Percentiles rank a stretch among this genome's conserved stretches.
These are phyloP conservation scores for Carpinus viminea DNA, from an alignment of 306 rosid species.

Conservation along the genomic window DNA sequence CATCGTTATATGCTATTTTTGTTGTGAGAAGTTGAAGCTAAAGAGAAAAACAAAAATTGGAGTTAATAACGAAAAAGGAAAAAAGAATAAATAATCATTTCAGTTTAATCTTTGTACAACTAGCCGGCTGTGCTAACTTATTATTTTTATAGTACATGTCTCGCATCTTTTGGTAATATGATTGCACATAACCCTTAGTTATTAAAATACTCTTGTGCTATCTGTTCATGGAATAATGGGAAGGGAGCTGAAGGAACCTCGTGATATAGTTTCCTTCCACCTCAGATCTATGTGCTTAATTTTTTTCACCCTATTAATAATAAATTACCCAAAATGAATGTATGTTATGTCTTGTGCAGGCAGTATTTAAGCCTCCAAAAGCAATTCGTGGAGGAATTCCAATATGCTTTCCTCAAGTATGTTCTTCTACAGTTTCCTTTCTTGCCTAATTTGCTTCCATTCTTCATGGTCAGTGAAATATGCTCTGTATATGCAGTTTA, in stretches of 20 bases:
- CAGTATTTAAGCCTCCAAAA: conserved; percentile 77
- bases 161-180: background rate
- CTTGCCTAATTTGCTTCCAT: conserved; percentile 31
- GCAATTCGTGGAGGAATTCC: conserved; percentile 99
- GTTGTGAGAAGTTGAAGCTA: too few species aligned
- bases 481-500: conserved; percentile 62
- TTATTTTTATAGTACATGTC: background rate
- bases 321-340: background rate
- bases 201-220: background rate
- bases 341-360: conserved; percentile 56
- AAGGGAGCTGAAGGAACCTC: background rate
- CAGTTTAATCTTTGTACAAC: background rate
- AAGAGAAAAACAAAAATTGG: too few species aligned
- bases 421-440: conserved; percentile 32
- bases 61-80: background rate
- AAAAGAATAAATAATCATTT: background rate
- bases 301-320: background rate
- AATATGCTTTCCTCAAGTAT: conserved; percentile 93
- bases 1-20: background rate
- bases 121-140: background rate
- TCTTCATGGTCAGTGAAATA: conserved; percentile 29
- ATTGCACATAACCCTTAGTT: background rate
- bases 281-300: background rate
- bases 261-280: background rate
- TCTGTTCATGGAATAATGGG: background rate